These are phyloP conservation scores for Trifolium fragiferum DNA, from an alignment of 306 rosid genomes.

Conservation along the genomic window DNA sequence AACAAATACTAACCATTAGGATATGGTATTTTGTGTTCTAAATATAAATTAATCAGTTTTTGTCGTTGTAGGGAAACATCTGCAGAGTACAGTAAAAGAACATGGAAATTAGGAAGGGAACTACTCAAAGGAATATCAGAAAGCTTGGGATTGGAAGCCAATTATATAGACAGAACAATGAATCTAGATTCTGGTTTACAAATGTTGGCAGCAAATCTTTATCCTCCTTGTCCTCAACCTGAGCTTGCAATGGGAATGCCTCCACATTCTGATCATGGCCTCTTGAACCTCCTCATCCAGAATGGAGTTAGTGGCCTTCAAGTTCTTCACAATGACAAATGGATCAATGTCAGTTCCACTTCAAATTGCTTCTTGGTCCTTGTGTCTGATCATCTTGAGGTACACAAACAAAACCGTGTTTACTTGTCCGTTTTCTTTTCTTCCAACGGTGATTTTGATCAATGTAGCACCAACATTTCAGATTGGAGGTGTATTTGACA, in stretches of 20 bases:
- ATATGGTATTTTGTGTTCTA: not conserved
- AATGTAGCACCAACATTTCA: not conserved
- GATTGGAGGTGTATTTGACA: not conserved
- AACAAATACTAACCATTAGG: not conserved
- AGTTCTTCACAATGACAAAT: conserved; percentile 58
- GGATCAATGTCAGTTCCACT: conserved; percentile 60
- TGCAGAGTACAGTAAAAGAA: conserved; percentile 49
- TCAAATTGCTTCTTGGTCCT: conserved; percentile 59
- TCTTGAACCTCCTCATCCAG: conserved; percentile 56
- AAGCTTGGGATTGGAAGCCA: conserved; percentile 57
- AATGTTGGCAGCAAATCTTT: conserved; percentile 52
- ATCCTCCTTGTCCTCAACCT: conserved; percentile 76
- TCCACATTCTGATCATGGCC: conserved; percentile 75
- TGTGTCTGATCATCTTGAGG: conserved; percentile 75
- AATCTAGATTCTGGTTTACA: conserved; percentile 56
- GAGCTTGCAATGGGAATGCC: conserved; percentile 73
- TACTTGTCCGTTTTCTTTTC: conserved; percentile 6
- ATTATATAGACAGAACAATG: conserved; percentile 44
- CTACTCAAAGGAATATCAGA: conserved; percentile 62
- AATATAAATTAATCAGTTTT: not conserved
- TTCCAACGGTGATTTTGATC: not conserved
- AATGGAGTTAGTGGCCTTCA: conserved; percentile 74
- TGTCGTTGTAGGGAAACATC: conserved; percentile 45
- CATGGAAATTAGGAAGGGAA: conserved; percentile 49
- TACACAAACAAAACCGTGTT: conserved; percentile 12